Percentiles rank a stretch among this genome's conserved stretches.
phyloP scores from a whole-genome alignment of 441 rosid species.

The Capsella rubella region DNA sequence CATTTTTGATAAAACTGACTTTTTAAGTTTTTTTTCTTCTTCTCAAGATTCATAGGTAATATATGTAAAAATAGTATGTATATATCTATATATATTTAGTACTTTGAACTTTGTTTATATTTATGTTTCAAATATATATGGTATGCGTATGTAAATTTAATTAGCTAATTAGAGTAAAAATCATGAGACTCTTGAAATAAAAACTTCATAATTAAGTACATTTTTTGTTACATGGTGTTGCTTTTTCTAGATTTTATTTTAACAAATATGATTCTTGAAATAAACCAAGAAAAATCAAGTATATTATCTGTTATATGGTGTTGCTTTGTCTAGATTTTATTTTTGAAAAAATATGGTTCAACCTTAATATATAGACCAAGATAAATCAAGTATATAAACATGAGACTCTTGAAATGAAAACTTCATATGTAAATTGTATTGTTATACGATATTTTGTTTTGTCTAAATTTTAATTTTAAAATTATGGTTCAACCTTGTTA shows the following conservation, averaged over 20 bases:
- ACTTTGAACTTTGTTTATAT: constrained; percentile 19
- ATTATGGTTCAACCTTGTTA: neutral
- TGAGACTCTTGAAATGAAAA: neutral
- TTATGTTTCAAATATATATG: neutral
- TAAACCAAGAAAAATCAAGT: no score
- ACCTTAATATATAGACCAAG: no score
- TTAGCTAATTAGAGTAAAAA: neutral
- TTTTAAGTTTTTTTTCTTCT: constrained; percentile 12
- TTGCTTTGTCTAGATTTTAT: no score
- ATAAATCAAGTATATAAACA: neutral
- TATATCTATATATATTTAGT: neutral
- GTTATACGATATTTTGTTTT: neutral
- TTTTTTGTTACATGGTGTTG: no score
- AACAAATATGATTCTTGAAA: no score
- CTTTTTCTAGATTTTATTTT: no score
- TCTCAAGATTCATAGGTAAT: constrained; percentile 21
- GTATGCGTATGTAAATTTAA: neutral
- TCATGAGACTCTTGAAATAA: neutral
- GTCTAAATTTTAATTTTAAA: neutral
- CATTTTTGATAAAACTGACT: neutral
- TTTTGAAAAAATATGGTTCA: no score
- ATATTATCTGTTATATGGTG: no score
- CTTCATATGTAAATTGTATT: neutral
- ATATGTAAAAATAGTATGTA: neutral
- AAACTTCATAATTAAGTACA: neutral